Base-by-base conservation (phyloP, 805 yeast species). In the Yueomyces sinensis region DNA sequence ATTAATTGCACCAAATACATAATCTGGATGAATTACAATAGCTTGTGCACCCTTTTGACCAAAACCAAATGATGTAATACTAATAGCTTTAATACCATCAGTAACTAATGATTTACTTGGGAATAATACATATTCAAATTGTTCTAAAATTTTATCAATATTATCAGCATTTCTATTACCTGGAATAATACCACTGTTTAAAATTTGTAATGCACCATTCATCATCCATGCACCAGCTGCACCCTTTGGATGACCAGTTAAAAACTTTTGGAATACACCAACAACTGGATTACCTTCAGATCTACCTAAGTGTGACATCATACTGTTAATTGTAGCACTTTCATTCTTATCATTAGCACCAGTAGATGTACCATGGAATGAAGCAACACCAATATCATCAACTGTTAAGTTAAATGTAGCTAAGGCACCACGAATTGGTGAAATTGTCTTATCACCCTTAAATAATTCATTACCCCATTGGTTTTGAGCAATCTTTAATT, bases 211-310 rank as follows among this genome's bases (percentile, higher is more conserved):
- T 38, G 84, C 95, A 64, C 99, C 99, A 63, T 91, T 93, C 73
- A 91, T 66, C 98, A 91, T 91, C 98, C 98, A 91, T 39, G 99
- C 97, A 72, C 96, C 99, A 38, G 99, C 99, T 51, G 98, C 98
- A 74, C 99, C 99, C 82, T 91, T 91, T 52, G 98, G 98, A 70
- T 91, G 99, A 66, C 99, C 99, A 51, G 99, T 91, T 56, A 91
- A 74, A 76, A 73, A 91, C 66, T 91, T 91, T 67, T 91, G 99
- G 94, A 93, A 89, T 37, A 91, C 93, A 74, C 97, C 96, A 49
- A 80, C 70, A 33, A 93, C 87, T 43, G 98, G 94, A 67, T 91
- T 93, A 66, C 99, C 99, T 66, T 82, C 86, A 37, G 94, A 66
- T 67, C 99, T 80, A 49, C 97, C 98, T 56, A 91, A 70, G 58